Evolutionary conservation across 768 basidiomycete genomes (phyloP).

Genomic region (Boletus sp.): DNA sequence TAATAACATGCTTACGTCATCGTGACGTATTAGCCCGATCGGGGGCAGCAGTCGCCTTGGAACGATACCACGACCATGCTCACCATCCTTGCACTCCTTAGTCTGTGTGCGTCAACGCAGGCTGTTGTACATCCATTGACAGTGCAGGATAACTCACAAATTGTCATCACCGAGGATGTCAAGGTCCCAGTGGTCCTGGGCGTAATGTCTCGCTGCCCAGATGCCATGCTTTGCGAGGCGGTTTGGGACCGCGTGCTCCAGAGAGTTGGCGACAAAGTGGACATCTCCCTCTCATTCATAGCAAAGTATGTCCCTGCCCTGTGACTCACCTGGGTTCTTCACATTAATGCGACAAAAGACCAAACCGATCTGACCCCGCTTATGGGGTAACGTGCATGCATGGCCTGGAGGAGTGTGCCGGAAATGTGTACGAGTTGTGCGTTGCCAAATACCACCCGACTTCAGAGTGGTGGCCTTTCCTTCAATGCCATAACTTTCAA

Average conservation of each 20-base stretch:
- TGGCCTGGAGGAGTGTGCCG: conserved; percentile 78
- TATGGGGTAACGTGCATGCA: conserved; percentile 86
- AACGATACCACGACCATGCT: conserved; percentile 24
- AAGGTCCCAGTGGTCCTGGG: conserved; percentile 55
- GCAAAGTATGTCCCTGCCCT: conserved; percentile 53
- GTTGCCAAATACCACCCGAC: conserved; percentile 56
- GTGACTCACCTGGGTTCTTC: conserved; percentile 1
- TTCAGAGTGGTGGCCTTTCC: conserved; percentile 77
- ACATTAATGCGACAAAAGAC: conserved; percentile 37
- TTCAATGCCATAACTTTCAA: conserved; percentile 76
- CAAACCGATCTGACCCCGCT: conserved; percentile 59
- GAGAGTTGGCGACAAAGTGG: conserved; percentile 60
- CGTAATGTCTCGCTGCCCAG: conserved; percentile 76
- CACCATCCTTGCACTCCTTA: conserved; percentile 16
- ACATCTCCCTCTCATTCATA: conserved; percentile 70
- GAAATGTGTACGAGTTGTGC: conserved; percentile 89
- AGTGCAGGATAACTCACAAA: conserved; percentile 22
- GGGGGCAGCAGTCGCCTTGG: not conserved
- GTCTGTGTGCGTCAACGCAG: conserved; percentile 10
- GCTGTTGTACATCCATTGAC: conserved; percentile 17
- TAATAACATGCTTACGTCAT: conserved; percentile 24
- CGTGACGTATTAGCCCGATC: conserved; percentile 16
- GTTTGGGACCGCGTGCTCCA: conserved; percentile 71
- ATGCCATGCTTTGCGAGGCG: conserved; percentile 78
- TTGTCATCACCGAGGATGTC: conserved; percentile 16